Evolutionary conservation across 2,329 filamentous ascomycete species (phyloP), one percentile per base, ranked within the genome.

Genomic region (Pseudocercospora fijiensis): DNA sequence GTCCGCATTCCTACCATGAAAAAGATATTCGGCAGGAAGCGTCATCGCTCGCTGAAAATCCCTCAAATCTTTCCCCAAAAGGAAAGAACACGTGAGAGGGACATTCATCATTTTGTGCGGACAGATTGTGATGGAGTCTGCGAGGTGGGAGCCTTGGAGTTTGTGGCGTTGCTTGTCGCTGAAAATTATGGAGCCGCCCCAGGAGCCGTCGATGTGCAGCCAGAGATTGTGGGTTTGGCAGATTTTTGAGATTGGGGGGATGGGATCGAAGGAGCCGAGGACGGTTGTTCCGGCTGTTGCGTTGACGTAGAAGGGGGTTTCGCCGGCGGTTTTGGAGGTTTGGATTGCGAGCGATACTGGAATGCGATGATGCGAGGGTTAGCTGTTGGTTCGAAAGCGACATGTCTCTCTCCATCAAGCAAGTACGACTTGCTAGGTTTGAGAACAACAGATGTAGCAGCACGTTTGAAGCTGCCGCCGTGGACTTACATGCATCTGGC

Each of bases 21-120:
- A 83, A 3, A 83, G 73, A 64, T 98, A 98, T 4, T 90, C 92
- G 0, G 94, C 95, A 0, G 88, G 88, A 2, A 96, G 84, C 2
- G 90, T 96, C 78, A 96, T 96, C 11, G 92, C 92, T 53, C 79
- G 81, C 76, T 95, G 90, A 76, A 98, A 96, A 24, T 89, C 80
- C 61, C 83, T 81, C 74, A 96, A 78, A 75, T 98, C 93, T 1
- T 85, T 84, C 0, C 86, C 88, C 11, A 99, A 84, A 4, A 99
- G 84, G 80, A 96, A 97, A 0, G 90, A 93, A 79, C 93, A 98
- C 0, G 93, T 96, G 45, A 96, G 81, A 0, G 95, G 94, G 2
- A 92, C 90, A 63, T 91, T 91, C 74, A 98, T 85, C 95, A 98
- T 98, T 80, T 98, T 98, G 80, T 99, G 95, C 62, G 95, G 93